Base-by-base conservation (phyloP, 441 rosid genomes). In the Pelargonium fulgidum region DNA sequence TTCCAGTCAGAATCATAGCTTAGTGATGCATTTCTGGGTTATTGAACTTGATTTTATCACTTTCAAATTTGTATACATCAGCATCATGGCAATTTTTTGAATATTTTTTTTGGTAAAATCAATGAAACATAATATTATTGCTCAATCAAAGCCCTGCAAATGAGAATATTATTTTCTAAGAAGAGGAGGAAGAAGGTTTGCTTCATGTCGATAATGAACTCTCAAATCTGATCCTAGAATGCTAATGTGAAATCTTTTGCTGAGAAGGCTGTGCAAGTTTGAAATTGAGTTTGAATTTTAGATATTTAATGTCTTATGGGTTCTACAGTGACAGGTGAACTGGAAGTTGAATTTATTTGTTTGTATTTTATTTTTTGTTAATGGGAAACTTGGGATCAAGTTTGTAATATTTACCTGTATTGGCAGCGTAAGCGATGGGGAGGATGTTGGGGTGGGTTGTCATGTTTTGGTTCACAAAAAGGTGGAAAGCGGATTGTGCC, bases 401-500 rank as follows among this genome's bases (percentile, higher is more conserved):
- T 66, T 71, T 67, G 29, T 66, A 36, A 66, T 75, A 64, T 41
- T 45, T 16, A 16, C 72, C 67, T 70, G 33, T 68, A 42, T 76
- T 78, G 66, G 62, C 87, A 93, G 95, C 82, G 85, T 76, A 93
- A 91, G 82, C 83, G 96, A 79, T 93, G 99, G 97, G 92, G 89
- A 74, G 92, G 93, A 20, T 93, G 97, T 16, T n/a, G n/a, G n/a
- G n/a, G 89, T 61, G 89, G 90, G 45, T 84, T 93, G 36, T 82
- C 96, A 41, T 93, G 97, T 81, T 91, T 93, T 72, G 81, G 88
- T 73, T 64, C 88, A 4, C 93, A 93, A 65, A 93, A 93, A 83
- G 91, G 97, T 7, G 95, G 99, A 66, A 93, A 84, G 75, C 87
- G 99, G 6, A 88, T 93, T 39, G 96, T 87, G 16, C 97, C 99